Evolutionary conservation across 768 basidiomycete species (phyloP), one percentile per base, ranked within the genome.

Genomic region (Kwoniella dendrophila): DNA sequence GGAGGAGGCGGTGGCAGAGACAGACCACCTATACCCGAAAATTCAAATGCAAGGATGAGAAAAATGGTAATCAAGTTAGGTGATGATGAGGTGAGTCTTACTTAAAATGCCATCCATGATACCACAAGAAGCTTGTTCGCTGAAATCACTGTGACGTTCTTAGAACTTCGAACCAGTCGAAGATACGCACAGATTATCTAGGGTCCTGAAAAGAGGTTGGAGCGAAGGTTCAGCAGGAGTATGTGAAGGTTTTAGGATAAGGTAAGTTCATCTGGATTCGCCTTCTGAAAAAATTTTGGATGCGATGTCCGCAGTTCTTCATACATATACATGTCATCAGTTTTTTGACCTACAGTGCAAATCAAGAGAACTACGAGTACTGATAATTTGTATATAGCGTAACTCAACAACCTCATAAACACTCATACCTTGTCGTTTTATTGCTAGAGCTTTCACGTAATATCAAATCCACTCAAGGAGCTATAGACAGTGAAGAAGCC

Each of bases 401-500:
- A 54, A 91, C 88, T 0, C 91, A 97, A 80, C 89, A 96, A 70
- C 93, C 94, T 0, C 93, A 86, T 82, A 99, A 98, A 82, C 89
- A 90, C 34, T 88, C 92, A 0, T 89, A 87, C 74, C 93, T 92
- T 79, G 90, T 90, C 12, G 86, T 90, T 11, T 80, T 97, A 18
- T 83, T 96, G 49, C 84, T 87, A 22, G 80, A 86, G 38, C 81
- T 97, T 44, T 74, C 73, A 2, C 61, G 67, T 43, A 11, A 11
- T 20, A 20, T 20, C 34, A n/a, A 41, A 32, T 43, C 33, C 26
- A 10, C 56, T 57, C 30, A 49, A 30, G 29, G 40, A 22, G 47
- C 56, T n/a, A 47, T 36, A 12, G 51, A 55, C 6, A 74, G 72
- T 16, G 38, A 84, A 86, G 69, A 84, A 85, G 70, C 79, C 3